Percentiles rank a stretch among this genome's conserved stretches.
phyloP scores from a whole-genome alignment of 176 grass and related monocot species.

The Thinopyrum elongatum region DNA sequence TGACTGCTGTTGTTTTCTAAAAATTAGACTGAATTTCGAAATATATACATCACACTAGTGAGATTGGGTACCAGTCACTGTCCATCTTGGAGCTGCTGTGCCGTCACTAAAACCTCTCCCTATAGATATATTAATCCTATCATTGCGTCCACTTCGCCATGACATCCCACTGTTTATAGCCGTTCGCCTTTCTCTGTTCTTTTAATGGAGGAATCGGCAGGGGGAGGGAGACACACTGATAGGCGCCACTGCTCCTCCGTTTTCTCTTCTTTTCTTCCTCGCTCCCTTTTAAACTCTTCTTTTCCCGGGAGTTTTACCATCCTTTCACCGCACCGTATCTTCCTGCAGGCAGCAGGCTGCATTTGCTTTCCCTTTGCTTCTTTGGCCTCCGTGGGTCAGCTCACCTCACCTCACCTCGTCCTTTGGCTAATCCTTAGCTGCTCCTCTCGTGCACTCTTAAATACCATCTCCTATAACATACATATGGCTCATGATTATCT shows the following conservation, averaged over 20 bases:
- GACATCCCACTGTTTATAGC: constrained; percentile 19
- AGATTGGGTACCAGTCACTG: not conserved
- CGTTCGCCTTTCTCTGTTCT: constrained; percentile 25
- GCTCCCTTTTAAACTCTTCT: constrained; percentile 11
- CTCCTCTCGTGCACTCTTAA: constrained; percentile 10
- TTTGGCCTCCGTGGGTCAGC: constrained; percentile 25
- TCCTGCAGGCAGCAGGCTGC: constrained; percentile 36
- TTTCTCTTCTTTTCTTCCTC: not conserved
- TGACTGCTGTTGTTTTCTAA: too few relatives aligned
- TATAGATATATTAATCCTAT: not conserved
- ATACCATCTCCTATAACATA: not conserved
- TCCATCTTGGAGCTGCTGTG: not conserved
- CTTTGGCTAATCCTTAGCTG: constrained; percentile 6
- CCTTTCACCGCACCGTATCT: constrained; percentile 27
- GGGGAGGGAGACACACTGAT: constrained; percentile 13
- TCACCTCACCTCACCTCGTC: not conserved
- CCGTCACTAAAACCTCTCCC: not conserved
- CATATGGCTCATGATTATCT: not conserved
- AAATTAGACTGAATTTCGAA: not conserved
- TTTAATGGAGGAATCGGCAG: constrained; percentile 30
- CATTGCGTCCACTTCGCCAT: constrained; percentile 28
- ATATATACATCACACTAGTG: not conserved
- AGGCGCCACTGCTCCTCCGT: not conserved
- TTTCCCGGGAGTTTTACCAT: not conserved
- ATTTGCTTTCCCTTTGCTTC: constrained; percentile 23